Percentiles rank a stretch among this genome's conserved stretches.
Evolutionary conservation across 768 basidiomycete species (phyloP).

Genomic region (Tylopilus subfusipes): DNA sequence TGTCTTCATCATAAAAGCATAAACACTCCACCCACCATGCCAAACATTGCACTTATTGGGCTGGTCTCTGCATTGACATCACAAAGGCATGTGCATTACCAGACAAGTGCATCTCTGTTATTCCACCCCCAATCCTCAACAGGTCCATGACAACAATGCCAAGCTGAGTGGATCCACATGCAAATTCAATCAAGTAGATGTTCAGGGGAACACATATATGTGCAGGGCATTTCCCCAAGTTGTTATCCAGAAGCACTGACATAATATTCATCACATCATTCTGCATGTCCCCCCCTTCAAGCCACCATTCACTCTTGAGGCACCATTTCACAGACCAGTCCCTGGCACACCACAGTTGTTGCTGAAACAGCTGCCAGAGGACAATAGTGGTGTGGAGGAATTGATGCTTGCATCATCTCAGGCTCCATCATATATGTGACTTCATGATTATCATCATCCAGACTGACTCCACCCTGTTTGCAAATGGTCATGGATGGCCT

Average conservation of each 20-base stretch:
- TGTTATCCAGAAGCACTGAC: not conserved
- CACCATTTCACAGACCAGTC: not conserved
- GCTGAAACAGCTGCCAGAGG: conserved; percentile 26
- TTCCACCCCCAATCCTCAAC: conserved; percentile 15
- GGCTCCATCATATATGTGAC: too few species aligned
- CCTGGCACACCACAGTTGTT: conserved; percentile 27
- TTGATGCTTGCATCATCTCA: conserved; percentile 5
- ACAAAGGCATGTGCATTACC: conserved; percentile 41
- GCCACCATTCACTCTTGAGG: not conserved
- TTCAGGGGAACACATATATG: conserved; percentile 10
- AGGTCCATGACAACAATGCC: conserved; percentile 36
- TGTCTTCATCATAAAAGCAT: too few species aligned
- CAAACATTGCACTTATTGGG: conserved; percentile 39
- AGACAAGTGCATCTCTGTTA: conserved; percentile 34
- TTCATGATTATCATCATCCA: too few species aligned
- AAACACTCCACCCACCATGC: conserved; percentile 44
- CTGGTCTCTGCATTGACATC: conserved; percentile 44
- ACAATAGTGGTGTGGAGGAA: conserved; percentile 18
- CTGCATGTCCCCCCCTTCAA: conserved; percentile 14
- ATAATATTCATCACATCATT: not conserved
- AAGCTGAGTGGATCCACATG: conserved; percentile 5
- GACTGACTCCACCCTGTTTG: too few species aligned
- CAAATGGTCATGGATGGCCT: too few species aligned
- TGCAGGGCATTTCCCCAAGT: conserved; percentile 7
- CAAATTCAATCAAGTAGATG: too few species aligned